A percentile compares a stretch with the other conserved stretches of the same genome.
phyloP scores from a whole-genome alignment of 257 asterid genomes.

The Ajuga chamaepitys region DNA sequence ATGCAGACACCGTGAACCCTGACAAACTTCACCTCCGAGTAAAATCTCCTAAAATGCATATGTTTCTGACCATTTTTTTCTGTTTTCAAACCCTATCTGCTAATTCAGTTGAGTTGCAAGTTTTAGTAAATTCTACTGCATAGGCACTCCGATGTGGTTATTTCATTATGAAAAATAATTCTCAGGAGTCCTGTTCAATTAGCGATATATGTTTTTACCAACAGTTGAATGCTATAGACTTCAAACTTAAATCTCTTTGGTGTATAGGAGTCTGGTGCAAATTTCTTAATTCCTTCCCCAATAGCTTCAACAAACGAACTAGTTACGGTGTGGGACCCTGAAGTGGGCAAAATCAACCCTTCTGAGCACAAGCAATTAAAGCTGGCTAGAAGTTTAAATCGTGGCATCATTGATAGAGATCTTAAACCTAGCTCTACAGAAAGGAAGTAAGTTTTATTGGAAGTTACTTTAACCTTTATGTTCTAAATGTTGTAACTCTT shows the following conservation, averaged over 20 bases:
- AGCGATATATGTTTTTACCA: background rate
- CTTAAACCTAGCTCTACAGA: slow-evolving; percentile 88
- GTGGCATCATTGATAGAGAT: slow-evolving; percentile 95
- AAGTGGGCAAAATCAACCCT: slow-evolving; percentile 90
- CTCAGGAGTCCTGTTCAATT: background rate
- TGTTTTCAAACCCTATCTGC: background rate
- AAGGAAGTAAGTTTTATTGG: slow-evolving; percentile 59
- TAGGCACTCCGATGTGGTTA: background rate
- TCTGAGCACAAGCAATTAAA: slow-evolving; percentile 99
- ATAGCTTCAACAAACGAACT: slow-evolving; percentile 91
- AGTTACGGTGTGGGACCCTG: slow-evolving; percentile 95
- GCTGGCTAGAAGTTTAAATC: slow-evolving; percentile 94
- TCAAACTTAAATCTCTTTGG: slow-evolving; percentile 10
- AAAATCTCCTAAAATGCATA: background rate
- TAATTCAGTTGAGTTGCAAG: background rate
- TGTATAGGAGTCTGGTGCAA: slow-evolving; percentile 88
- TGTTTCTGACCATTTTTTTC: background rate
- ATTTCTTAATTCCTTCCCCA: slow-evolving; percentile 85
- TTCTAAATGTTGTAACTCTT: slow-evolving; percentile 8
- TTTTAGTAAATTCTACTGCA: background rate
- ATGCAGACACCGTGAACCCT: background rate
- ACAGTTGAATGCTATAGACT: background rate
- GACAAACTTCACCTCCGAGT: background rate
- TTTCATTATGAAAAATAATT: too few relatives aligned
- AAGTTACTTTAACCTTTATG: background rate